Base-by-base conservation (phyloP, 1,284 basidiomycete species). In the Sanghuangporus weigelae region DNA sequence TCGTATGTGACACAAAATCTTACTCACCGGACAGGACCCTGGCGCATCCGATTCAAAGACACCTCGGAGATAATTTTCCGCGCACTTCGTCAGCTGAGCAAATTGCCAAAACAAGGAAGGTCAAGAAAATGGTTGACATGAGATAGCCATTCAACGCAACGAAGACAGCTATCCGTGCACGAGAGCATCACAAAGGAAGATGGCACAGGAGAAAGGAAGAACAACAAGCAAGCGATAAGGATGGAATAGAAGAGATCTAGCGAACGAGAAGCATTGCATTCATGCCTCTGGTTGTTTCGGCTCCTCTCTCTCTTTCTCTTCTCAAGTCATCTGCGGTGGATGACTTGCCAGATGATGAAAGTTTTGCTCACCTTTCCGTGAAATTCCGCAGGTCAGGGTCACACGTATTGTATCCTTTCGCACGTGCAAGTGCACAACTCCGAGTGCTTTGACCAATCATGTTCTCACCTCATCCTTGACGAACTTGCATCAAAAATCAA, bases 1-100 rank as follows among this genome's bases (percentile, higher is more conserved):
- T 31, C n/a, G 19, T 59, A 39, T 12, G 60, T 62, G 36, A 62
- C 54, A 62, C 38, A 50, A 42, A 19, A 26, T 44, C 31, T 62
- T 56, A 54, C 53, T 57, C 44, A 40, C 36, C 51, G 21, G 36
- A 39, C 48, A 23, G 48, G 35, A 16, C 58, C 44, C 48, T 26
- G 40, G 19, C 57, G 57, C 42, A 59, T 48, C 42, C 19, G 21
- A 48, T 38, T 31, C 35, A 31, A 31, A 31, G 26, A 31, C 2
- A 31, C 26, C 26, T 31, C 26, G 26, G 26, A 31, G 26, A 5
- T 31, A 3, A 31, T 31, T 31, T 31, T 31, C 26, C 26, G 26
- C 26, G 26, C 26, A 31, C 26, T 4, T 31, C 26, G 26, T 31
- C 35, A 31, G 26, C 51, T 54, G 31, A 16, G 48, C 48, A 21